Evolutionary conservation across 192 early-diverging fungal genomes (phyloP), one percentile per base, ranked within the genome.

Genomic region (Ramicandelaber brevisporus): DNA sequence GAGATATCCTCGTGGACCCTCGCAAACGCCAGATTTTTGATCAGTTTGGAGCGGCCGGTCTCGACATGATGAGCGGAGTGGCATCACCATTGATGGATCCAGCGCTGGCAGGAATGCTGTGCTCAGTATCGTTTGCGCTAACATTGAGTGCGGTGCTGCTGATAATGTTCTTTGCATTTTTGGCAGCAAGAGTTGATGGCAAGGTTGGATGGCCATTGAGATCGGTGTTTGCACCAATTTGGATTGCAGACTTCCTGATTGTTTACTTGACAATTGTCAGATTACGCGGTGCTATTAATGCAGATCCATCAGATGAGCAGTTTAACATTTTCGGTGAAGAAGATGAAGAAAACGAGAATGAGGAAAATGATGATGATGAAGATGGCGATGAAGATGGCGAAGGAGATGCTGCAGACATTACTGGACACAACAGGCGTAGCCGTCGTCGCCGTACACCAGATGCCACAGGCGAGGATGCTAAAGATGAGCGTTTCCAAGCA

Each of bases 1-100:
- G 89, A 43, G 78, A 85, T 16, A 39, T 68, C 5, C 54, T 71
- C 18, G 47, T 61, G 10, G 77, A 81, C 42, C 57, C 61, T 20
- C 73, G 88, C 39, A 82, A 78, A 38, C 66, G 86, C 8, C 40
- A 68, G 16, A 66, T 97, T 11, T 97, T 88, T 50, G 84, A 92
- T 56, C 67, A 70, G 38, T 87, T 89, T 46, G 77, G 77, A 27
- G 68, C 71, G 34, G 57, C 71, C 34, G 77, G 77, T 17, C 44
- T 81, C 1, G 50, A 66, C 22, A 81, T 81, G 77, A 57, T 72
- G 28, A 68, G 62, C 31, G 61, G 68, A 0, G 43, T 75, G 27
- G 70, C 61, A 26, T 64, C 70, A 31, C 54, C 64, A 24, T 38
- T 72, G 21, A 49, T 80, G 16, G 62, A 70, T 40, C 65, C 73